Percentiles rank a stretch among this genome's conserved stretches.
phyloP scores from a whole-genome alignment of 2,329 filamentous ascomycete species.

The Arthrinium phaeospermum region DNA sequence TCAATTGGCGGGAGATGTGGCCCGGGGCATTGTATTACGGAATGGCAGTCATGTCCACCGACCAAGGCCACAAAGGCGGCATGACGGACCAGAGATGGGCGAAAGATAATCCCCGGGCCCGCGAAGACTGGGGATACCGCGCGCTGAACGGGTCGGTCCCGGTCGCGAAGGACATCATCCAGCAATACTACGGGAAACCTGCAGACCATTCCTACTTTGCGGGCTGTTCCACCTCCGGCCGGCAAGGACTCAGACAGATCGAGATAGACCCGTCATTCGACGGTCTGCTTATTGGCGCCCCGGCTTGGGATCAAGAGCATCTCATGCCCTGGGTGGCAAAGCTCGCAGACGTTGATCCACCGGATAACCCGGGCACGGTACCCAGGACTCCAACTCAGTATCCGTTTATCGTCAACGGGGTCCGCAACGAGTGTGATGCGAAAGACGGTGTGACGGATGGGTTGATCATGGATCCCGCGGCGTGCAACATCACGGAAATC shows the following conservation, averaged over 20 bases:
- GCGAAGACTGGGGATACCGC: conserved; percentile 48
- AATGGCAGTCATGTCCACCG: conserved; percentile 50
- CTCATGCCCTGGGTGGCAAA: not conserved
- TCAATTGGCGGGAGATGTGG: conserved; percentile 35
- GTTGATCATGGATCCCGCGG: conserved; percentile 47
- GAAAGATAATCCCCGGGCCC: conserved; percentile 40
- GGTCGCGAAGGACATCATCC: conserved; percentile 51
- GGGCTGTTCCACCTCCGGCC: conserved; percentile 65
- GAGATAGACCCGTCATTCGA: conserved; percentile 62
- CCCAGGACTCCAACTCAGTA: conserved; percentile 41
- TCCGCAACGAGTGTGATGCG: conserved; percentile 49
- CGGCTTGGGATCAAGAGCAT: conserved; percentile 40
- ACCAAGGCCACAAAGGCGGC: conserved; percentile 48
- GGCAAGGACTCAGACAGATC: conserved; percentile 61
- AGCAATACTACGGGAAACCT: conserved; percentile 50
- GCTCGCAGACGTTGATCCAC: conserved; percentile 46
- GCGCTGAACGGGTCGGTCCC: conserved; percentile 56
- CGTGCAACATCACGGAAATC: conserved; percentile 43
- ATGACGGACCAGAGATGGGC: conserved; percentile 45
- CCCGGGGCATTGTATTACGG: conserved; percentile 38
- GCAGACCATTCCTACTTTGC: conserved; percentile 58
- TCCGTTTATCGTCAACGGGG: conserved; percentile 45
- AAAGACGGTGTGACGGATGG: conserved; percentile 49
- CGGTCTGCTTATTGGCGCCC: conserved; percentile 56
- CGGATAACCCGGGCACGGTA: conserved; percentile 48